Conservation (phyloP, 495 filamentous ascomycete genomes). For the Xylaria palmicola region DNA sequence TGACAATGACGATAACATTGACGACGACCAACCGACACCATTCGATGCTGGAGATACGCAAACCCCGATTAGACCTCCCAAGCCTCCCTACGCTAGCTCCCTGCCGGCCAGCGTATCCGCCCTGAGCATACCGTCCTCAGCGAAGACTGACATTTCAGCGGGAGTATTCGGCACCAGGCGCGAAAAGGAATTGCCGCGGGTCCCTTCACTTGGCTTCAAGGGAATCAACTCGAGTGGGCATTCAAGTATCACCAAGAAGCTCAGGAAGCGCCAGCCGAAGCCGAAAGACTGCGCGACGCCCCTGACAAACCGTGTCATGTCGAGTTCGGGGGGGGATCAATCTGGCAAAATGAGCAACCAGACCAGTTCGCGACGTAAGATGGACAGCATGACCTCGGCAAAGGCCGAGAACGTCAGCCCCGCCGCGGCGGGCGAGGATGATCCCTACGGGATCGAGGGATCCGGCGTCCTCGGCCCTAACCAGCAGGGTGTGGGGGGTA, state of each 20-base stretch:
- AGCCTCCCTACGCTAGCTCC: not conserved
- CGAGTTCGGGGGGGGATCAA: slow-evolving; percentile 35
- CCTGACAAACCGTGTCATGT: slow-evolving; percentile 34
- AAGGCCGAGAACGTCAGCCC: slow-evolving; percentile 27
- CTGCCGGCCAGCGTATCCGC: not conserved
- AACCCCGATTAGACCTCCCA: not conserved
- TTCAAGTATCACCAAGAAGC: slow-evolving; percentile 15
- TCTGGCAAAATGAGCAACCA: slow-evolving; percentile 24
- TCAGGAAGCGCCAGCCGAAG: slow-evolving; percentile 25
- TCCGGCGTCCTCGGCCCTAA: slow-evolving; percentile 31
- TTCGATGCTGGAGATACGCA: slow-evolving; percentile 9
- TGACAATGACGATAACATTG: slow-evolving; percentile 17
- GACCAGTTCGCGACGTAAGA: slow-evolving; percentile 25
- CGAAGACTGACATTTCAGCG: not conserved
- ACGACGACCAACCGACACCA: slow-evolving; percentile 5
- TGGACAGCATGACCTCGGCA: slow-evolving; percentile 22
- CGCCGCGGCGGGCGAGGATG: slow-evolving; percentile 20
- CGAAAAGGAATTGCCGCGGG: not conserved
- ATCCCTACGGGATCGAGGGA: slow-evolving; percentile 29
- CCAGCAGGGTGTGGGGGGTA: slow-evolving; percentile 48
- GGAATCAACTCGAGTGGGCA: not conserved
- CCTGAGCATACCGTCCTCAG: not conserved
- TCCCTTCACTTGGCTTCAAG: not conserved
- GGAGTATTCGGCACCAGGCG: not conserved
- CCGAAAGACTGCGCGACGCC: slow-evolving; percentile 4